Percentiles rank a stretch among this genome's conserved stretches.
Evolutionary conservation across 768 basidiomycete species (phyloP).

Genomic region (Naganishia vishniacii): DNA sequence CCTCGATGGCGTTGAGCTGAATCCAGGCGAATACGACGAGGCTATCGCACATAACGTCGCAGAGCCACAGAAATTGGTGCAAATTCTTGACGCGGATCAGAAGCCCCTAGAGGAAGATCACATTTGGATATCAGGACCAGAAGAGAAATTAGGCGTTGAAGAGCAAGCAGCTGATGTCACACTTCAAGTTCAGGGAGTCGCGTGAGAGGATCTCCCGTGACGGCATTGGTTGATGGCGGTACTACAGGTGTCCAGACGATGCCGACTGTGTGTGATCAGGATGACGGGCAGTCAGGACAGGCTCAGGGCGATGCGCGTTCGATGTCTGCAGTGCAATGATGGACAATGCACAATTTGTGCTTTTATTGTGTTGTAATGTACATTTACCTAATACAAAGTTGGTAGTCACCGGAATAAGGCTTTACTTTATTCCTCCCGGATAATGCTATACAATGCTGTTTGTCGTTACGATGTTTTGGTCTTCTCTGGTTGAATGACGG

Average conservation of each 20-base stretch:
- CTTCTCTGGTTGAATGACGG: neutral
- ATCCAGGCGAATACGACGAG: slow-evolving; percentile 65
- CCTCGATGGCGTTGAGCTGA: slow-evolving; percentile 69
- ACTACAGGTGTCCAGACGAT: too few species aligned
- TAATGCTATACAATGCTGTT: slow-evolving; percentile 12
- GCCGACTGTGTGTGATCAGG: too few species aligned
- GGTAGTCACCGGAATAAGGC: neutral
- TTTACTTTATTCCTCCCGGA: neutral
- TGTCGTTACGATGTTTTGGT: neutral
- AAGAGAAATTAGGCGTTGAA: too few species aligned
- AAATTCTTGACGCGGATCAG: neutral
- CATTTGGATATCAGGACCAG: too few species aligned
- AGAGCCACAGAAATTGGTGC: neutral
- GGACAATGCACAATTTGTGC: too few species aligned
- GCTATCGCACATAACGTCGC: neutral
- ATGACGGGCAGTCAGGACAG: too few species aligned
- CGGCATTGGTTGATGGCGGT: too few species aligned
- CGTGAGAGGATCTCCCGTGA: too few species aligned
- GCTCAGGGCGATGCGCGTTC: too few species aligned
- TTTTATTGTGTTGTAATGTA: slow-evolving; percentile 1
- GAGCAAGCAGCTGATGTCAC: too few species aligned
- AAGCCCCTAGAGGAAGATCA: neutral
- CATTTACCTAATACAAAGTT: slow-evolving; percentile 2
- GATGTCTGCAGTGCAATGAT: too few species aligned
- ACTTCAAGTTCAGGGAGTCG: too few species aligned